Evolutionary conservation across 2,329 filamentous ascomycete genomes (phyloP).

Genomic region (Botrytis squamosa): DNA sequence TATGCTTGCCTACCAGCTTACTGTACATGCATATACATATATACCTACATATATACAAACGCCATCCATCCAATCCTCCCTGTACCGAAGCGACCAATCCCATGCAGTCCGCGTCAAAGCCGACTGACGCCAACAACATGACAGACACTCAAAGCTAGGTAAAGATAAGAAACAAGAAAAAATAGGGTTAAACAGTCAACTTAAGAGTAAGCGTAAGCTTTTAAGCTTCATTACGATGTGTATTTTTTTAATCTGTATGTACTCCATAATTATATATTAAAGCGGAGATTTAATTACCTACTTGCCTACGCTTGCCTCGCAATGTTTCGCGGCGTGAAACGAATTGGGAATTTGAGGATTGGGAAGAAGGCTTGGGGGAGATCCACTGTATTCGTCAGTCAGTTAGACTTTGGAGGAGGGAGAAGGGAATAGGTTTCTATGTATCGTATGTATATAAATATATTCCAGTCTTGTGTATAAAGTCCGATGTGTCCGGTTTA

Average conservation of each 20-base stretch:
- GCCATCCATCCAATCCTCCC: not conserved
- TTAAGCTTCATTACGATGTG: not conserved
- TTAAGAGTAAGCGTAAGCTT: not conserved
- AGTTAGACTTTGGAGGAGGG: not conserved
- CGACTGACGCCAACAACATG: not conserved
- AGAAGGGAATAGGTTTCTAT: not conserved
- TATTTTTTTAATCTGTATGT: not conserved
- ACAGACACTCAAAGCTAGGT: not conserved
- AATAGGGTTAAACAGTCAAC: not conserved
- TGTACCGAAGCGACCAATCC: not conserved
- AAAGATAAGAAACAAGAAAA: not conserved
- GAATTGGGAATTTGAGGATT: not conserved
- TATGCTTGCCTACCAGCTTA: not conserved
- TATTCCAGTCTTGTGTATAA: not conserved
- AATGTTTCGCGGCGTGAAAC: not conserved
- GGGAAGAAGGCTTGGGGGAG: not conserved
- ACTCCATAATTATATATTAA: not conserved
- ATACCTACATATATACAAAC: not conserved
- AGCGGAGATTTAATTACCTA: not conserved
- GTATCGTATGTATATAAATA: too few species aligned
- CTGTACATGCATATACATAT: not conserved
- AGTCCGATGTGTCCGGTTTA: not conserved
- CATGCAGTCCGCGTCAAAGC: not conserved
- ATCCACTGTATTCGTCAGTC: not conserved
- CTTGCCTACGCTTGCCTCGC: not conserved